phyloP scores from a whole-genome alignment of 805 yeast genomes.

The Candida orba region DNA sequence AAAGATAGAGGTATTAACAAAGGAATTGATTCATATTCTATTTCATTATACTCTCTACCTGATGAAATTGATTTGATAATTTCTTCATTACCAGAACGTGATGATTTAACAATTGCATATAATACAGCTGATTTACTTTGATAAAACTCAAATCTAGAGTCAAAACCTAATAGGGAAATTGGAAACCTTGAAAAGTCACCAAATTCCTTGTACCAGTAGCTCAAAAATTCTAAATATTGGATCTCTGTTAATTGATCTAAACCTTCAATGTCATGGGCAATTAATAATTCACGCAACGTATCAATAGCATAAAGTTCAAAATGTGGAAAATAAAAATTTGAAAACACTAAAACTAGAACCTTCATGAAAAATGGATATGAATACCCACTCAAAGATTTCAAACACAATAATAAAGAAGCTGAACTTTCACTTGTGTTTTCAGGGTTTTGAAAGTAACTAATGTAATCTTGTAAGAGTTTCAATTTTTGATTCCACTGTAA shows the following conservation, averaged over 20 bases:
- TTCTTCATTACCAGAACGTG: not conserved
- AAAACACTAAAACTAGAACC: conserved; percentile 4
- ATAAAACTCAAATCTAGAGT: conserved; percentile 2
- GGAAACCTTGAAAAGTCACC: conserved; percentile 9
- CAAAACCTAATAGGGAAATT: conserved; percentile 7
- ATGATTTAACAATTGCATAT: conserved; percentile 30
- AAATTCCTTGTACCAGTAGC: conserved; percentile 6
- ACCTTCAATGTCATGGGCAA: not conserved
- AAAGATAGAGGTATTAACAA: conserved; percentile 38
- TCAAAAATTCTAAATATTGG: conserved; percentile 12
- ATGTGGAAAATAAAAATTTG: conserved; percentile 10
- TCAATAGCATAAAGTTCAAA: conserved; percentile 16
- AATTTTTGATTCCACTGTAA: conserved; percentile 3
- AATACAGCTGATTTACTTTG: conserved; percentile 29
- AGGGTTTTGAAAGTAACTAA: conserved; percentile 17
- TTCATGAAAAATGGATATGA: conserved; percentile 20
- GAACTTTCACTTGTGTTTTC: conserved; percentile 23
- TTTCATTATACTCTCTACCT: conserved; percentile 6
- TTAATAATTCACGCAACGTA: not conserved
- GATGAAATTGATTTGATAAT: not conserved
- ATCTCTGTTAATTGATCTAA: conserved; percentile 2
- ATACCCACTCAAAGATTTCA: conserved; percentile 14
- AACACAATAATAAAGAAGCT: conserved; percentile 19
- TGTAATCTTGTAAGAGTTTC: conserved; percentile 21
- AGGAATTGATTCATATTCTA: conserved; percentile 30